These are phyloP conservation scores for Rasamsonia emersonii DNA, from an alignment of 2,329 filamentous ascomycete genomes.

Conservation along the genomic window DNA sequence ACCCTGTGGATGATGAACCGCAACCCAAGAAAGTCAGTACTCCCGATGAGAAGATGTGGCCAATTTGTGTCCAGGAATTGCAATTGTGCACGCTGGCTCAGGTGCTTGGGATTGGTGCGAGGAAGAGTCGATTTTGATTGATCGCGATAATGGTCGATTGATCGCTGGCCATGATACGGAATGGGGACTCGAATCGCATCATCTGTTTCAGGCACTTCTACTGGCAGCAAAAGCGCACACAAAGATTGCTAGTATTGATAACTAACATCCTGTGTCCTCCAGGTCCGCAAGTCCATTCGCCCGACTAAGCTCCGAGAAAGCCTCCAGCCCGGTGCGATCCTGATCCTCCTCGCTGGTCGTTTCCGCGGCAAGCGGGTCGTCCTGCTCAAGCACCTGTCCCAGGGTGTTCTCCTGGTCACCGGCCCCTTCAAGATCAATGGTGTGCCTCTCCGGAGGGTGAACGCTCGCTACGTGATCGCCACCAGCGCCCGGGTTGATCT, in stretches of 20 bases:
- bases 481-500: conserved; percentile 49
- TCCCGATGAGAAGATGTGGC: conserved; percentile 12
- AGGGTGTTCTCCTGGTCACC: conserved; percentile 97
- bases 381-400: conserved; percentile 93
- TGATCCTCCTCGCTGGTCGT: conserved; percentile 98
- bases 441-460: conserved; percentile 79
- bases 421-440: conserved; percentile 99
- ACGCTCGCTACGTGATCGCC: conserved; percentile 43
- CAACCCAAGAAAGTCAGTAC: conserved; percentile 87
- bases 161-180: too few species aligned
- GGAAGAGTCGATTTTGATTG: too few species aligned
- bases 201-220: too few species aligned
- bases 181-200: too few species aligned
- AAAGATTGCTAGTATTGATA: too few species aligned
- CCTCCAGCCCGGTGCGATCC: conserved; percentile 88
- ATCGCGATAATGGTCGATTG: too few species aligned
- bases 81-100: too few species aligned
- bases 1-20: conserved; percentile 86
- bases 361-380: conserved; percentile 99
- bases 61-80: conserved; percentile 1
- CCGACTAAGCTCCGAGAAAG: conserved; percentile 78
- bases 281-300: conserved; percentile 93
- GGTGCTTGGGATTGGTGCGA: too few species aligned
- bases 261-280: conserved; percentile 23
- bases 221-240: too few species aligned